These are phyloP conservation scores for Trametes cubensis DNA, from an alignment of 768 basidiomycete genomes.

Conservation along the genomic window DNA sequence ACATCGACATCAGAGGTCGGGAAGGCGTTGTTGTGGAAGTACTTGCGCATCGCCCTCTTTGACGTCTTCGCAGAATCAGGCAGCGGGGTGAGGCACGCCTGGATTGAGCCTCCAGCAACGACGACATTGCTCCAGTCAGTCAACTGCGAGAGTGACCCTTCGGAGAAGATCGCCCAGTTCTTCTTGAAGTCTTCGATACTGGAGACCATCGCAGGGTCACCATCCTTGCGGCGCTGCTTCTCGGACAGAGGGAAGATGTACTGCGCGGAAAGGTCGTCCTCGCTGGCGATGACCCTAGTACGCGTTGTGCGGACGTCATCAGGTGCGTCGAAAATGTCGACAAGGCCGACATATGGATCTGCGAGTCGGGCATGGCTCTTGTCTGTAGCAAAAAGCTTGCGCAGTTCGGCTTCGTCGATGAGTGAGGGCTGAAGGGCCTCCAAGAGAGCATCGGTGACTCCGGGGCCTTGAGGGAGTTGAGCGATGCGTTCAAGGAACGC, in stretches of 20 bases:
- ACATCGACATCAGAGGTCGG: constrained; percentile 67
- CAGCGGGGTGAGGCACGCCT: constrained; percentile 58
- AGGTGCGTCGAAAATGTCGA: constrained; percentile 59
- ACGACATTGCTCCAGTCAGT: constrained; percentile 65
- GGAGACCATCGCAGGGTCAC: constrained; percentile 50
- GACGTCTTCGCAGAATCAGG: constrained; percentile 50
- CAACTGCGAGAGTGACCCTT: constrained; percentile 61
- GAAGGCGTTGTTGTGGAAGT: constrained; percentile 56
- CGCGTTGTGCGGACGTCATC: constrained; percentile 51
- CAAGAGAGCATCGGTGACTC: constrained; percentile 38
- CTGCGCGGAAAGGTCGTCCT: constrained; percentile 47
- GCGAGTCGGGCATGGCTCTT: constrained; percentile 46
- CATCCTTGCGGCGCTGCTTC: constrained; percentile 49
- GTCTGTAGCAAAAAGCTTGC: constrained; percentile 59
- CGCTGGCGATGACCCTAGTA: constrained; percentile 49
- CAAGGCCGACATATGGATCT: constrained; percentile 57
- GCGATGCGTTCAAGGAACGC: constrained; percentile 34
- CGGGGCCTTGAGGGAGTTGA: constrained; percentile 29
- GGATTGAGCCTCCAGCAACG: constrained; percentile 62
- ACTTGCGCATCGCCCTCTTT: constrained; percentile 59
- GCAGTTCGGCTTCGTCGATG: constrained; percentile 57
- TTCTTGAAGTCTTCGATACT: constrained; percentile 61
- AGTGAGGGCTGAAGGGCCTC: constrained; percentile 52
- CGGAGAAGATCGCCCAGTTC: constrained; percentile 66
- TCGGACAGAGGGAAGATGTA: constrained; percentile 58